phyloP scores from a whole-genome alignment of 2,329 filamentous ascomycete species.

The Penicillium glabrum region DNA sequence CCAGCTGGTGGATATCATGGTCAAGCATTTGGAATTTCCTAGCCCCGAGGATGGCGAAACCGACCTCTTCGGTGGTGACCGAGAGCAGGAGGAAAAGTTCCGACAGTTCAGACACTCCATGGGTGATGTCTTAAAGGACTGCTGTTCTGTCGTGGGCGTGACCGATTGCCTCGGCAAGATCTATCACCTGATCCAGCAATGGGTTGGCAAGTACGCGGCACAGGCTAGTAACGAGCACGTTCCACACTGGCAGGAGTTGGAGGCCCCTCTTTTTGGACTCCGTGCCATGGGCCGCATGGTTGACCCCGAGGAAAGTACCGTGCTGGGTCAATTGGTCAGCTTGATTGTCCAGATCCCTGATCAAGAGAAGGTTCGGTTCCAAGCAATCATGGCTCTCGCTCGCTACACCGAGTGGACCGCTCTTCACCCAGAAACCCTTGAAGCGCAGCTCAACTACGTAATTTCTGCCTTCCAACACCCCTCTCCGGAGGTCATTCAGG shows the following conservation, averaged over 20 bases:
- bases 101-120: constrained; percentile 94
- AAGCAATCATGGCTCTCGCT: constrained; percentile 95
- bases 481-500: constrained; percentile 86
- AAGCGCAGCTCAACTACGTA: constrained; percentile 93
- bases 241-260: constrained; percentile 93
- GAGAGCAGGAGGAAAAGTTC: constrained; percentile 95
- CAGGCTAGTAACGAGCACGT: constrained; percentile 73
- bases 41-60: constrained; percentile 71
- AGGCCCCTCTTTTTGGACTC: constrained; percentile 93
- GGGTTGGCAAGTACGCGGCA: constrained; percentile 79
- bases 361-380: constrained; percentile 97
- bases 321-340: constrained; percentile 88
- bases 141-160: constrained; percentile 92
- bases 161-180: constrained; percentile 89
- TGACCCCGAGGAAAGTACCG: constrained; percentile 78
- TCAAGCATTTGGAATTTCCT: constrained; percentile 87
- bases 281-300: constrained; percentile 97
- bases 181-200: constrained; percentile 78
- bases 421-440: constrained; percentile 85
- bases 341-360: constrained; percentile 90
- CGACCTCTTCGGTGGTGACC: constrained; percentile 92
- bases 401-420: constrained; percentile 98
- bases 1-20: constrained; percentile 87
- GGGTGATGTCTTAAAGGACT: constrained; percentile 96
- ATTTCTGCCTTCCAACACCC: constrained; percentile 86